phyloP scores from a whole-genome alignment of 441 rosid genomes.

The Jatropha multifida region DNA sequence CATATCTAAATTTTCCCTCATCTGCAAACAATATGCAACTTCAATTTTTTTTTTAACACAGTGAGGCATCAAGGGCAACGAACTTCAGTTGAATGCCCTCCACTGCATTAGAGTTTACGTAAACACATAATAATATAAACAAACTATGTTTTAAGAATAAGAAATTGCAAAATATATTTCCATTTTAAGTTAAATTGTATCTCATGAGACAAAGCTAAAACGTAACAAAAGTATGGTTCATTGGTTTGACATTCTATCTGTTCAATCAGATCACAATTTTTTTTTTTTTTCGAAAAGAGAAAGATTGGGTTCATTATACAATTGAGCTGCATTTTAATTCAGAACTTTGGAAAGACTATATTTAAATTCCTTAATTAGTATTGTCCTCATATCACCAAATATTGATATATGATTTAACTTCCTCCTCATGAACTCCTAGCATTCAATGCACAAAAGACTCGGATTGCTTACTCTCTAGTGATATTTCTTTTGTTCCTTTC shows the following conservation, averaged over 20 bases:
- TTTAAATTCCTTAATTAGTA: background rate
- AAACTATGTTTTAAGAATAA: background rate
- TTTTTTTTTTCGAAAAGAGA: too few species aligned
- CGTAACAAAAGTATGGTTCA: background rate
- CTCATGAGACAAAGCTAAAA: background rate
- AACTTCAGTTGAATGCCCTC: slow-evolving; percentile 74
- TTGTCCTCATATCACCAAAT: background rate
- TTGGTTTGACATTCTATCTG: background rate
- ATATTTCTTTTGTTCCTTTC: slow-evolving; percentile 74
- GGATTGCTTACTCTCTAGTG: slow-evolving; percentile 60
- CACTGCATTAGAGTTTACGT: slow-evolving; percentile 48
- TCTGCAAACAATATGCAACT: too few species aligned
- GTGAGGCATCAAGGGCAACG: slow-evolving; percentile 53
- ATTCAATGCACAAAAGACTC: slow-evolving; percentile 15
- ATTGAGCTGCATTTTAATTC: background rate
- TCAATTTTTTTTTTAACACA: slow-evolving; percentile 14
- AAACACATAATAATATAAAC: slow-evolving; percentile 5
- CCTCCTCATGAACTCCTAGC: background rate
- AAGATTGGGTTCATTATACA: too few species aligned
- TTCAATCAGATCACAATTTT: background rate
- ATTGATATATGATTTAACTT: background rate
- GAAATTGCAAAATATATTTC: background rate
- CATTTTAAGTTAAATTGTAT: background rate
- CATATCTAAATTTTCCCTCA: too few species aligned
- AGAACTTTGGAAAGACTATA: background rate